Base-by-base conservation (phyloP, 495 filamentous ascomycete species). In the Margaritispora aquatica region DNA sequence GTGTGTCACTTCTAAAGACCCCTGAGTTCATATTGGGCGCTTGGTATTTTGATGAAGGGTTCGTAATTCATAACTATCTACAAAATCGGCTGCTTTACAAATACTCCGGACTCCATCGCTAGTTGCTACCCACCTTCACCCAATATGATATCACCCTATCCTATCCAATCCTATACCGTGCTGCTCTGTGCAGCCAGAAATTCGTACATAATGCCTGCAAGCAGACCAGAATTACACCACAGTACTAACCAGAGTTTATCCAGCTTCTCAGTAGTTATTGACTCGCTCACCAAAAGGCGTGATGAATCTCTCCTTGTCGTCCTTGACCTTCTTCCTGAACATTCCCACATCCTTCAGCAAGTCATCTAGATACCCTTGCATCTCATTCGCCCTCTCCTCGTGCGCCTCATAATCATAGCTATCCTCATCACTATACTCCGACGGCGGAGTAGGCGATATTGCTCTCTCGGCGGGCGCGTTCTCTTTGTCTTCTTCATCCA, bases 261-360 rank as follows among this genome's bases (percentile, higher is more conserved):
- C 26, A 8, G 19, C 19, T 3, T 15, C 21, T 54, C 49, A 59
- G 27, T 7, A 26, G 38, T 34, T 24, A 51, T 63, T 63, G 15
- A 59, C 23, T 21, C 61, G 57, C 24, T 62, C 61, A 8, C 61
- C 61, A 51, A 67, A 51, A 11, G 60, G 65, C 17, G 36, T 59
- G 2, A 62, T 21, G 36, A 83, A 84, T n/a, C 82, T 58, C 20
- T 61, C 60, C 69, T 80, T 82, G 58, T 98, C 94, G 61, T 92
- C 89, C 17, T 77, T 83, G 34, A 96, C 78, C 74, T 96, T 96
- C 64, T 83, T 81, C 67, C 85, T 86, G 72, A 97, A 96, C 63
- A 96, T 66, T 20, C 82, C 82, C 46, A 98, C 66, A 65, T 96
- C 92, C 55, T 84, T 80, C 57, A 96, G 74, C 55, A 94, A 73